Conservation (phyloP, 176 grass and related monocot genomes). For the Aegilops bicornis region DNA sequence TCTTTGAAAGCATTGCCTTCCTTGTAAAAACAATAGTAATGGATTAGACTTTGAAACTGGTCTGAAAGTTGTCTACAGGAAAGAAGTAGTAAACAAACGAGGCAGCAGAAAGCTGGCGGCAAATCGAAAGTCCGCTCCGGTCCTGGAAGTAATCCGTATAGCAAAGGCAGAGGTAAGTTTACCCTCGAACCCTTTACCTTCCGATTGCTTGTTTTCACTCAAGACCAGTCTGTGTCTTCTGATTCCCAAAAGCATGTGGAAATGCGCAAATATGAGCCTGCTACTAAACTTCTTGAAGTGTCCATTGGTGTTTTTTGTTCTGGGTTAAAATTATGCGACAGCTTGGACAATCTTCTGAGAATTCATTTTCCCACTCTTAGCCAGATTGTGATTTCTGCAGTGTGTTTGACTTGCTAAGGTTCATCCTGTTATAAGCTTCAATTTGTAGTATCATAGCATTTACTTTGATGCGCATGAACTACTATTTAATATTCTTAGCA, state of each 20-base stretch:
- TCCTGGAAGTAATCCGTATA: conserved; percentile 26
- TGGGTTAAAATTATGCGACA: too few species aligned
- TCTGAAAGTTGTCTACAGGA: conserved; percentile 30
- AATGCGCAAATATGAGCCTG: background rate
- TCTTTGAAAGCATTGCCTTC: background rate
- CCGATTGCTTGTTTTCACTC: background rate
- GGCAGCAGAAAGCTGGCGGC: conserved; percentile 32
- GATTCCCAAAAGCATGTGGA: background rate
- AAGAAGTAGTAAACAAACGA: conserved; percentile 28
- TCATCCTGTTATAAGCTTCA: background rate
- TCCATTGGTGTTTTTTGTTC: too few species aligned
- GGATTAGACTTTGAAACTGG: background rate
- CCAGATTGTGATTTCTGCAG: background rate
- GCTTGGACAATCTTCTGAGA: too few species aligned
- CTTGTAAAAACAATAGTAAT: background rate
- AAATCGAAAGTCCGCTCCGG: conserved; percentile 19
- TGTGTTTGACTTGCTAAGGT: background rate
- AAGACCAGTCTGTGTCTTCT: background rate
- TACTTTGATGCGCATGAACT: background rate
- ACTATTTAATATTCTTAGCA: background rate
- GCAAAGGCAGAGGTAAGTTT: conserved; percentile 46
- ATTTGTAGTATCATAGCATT: background rate
- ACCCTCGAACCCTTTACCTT: background rate
- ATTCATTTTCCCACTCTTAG: background rate
- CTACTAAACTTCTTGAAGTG: background rate